Conservation (phyloP, 2,329 filamentous ascomycete genomes). For the Dothistroma pini region DNA sequence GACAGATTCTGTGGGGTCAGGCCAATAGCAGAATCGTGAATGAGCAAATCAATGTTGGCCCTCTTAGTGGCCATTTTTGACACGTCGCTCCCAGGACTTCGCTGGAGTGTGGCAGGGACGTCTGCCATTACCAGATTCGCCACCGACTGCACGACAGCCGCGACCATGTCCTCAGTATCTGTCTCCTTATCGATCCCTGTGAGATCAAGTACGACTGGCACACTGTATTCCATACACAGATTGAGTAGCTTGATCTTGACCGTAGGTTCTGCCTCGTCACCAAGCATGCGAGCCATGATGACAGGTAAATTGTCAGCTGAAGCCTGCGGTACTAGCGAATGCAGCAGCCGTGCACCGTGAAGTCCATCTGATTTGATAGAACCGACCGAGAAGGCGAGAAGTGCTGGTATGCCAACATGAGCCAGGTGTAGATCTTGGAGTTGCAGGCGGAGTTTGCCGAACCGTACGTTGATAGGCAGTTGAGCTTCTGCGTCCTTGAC, state of each 20-base stretch:
- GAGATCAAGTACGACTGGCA: slow-evolving; percentile 76
- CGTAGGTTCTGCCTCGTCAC: slow-evolving; percentile 89
- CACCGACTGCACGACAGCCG: slow-evolving; percentile 73
- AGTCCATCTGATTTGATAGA: slow-evolving; percentile 58
- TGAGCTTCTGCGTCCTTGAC: slow-evolving; percentile 61
- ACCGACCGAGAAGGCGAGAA: slow-evolving; percentile 73
- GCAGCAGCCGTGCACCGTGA: slow-evolving; percentile 64
- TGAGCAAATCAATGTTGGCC: slow-evolving; percentile 65
- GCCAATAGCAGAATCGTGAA: slow-evolving; percentile 78
- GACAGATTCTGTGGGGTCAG: slow-evolving; percentile 72
- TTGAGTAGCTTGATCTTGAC: slow-evolving; percentile 86
- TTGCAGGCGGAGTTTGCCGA: slow-evolving; percentile 62
- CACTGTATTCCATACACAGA: slow-evolving; percentile 80
- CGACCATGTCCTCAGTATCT: slow-evolving; percentile 58
- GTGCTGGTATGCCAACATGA: slow-evolving; percentile 78
- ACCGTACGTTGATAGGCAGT: slow-evolving; percentile 61
- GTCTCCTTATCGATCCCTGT: slow-evolving; percentile 55
- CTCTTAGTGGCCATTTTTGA: slow-evolving; percentile 30
- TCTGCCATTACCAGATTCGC: slow-evolving; percentile 54
- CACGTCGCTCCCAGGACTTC: not conserved
- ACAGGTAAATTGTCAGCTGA: slow-evolving; percentile 55
- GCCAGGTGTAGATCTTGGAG: slow-evolving; percentile 65
- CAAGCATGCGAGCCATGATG: slow-evolving; percentile 84
- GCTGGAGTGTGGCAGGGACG: slow-evolving; percentile 40
- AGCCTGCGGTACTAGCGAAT: slow-evolving; percentile 50